Evolutionary conservation across 768 basidiomycete genomes (phyloP), one percentile per base, ranked within the genome.

Genomic region (Lyophyllum shimeji): DNA sequence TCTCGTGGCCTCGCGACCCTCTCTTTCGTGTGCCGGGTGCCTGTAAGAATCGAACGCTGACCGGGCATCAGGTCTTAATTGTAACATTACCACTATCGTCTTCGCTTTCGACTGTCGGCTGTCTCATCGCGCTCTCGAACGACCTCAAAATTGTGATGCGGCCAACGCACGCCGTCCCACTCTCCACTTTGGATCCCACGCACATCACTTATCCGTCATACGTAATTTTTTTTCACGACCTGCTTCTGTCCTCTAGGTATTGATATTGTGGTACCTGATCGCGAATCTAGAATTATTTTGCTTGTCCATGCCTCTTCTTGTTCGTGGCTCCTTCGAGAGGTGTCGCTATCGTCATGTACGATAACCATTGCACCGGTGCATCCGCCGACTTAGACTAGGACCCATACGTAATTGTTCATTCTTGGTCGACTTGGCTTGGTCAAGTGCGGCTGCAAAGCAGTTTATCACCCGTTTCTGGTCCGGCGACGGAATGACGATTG

Each of bases 31-130:
- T 57, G 57, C 57, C 49, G 58, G 50, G 56, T 52, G 53, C 57
- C 8, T 33, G 44, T 46, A 62, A 65, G 72, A 72, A 70, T 31
- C 68, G 70, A 73, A 75, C 74, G 74, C 87, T 89, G 81, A 89
- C 76, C 80, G 73, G 76, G 76, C 80, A 80, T 82, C 84, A 89
- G 87, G 87, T 87, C 86, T 69, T 89, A 74, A 89, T 83, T 63
- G 12, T 60, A 65, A 61, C 56, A 56, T 47, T 61, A 57, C 58
- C 54, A 42, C 48, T 40, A 18, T 20, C 13, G n/a, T 13, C 17
- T 21, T 31, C 50, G 44, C 15, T 12, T 23, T 45, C 24, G 17
- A 29, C 25, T 40, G n/a, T 13, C 31, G 25, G 18, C 44, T 40
- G 37, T 39, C 12, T 37, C 43, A 6, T 29, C 29, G 20, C 15